Evolutionary conservation across 805 yeast species (phyloP), one percentile per base, ranked within the genome.

Genomic region (Pichia nakasei): DNA sequence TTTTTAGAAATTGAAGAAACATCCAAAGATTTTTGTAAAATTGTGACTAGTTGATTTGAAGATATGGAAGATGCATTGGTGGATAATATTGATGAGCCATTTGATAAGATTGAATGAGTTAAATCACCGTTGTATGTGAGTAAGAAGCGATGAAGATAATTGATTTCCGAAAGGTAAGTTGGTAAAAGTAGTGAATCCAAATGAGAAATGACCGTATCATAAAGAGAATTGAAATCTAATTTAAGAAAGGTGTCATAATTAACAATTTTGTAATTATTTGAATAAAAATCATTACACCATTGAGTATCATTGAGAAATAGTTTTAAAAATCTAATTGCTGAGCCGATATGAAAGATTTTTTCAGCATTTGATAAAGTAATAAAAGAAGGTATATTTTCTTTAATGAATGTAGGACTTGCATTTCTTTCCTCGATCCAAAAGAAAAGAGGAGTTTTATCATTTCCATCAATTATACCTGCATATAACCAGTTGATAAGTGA

Each of bases 121-220:
- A 91, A 83, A 58, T 91, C 96, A n/a, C 91, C 86, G 44, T 75
- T 77, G 6, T 80, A 76, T 69, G 85, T 78, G 35, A 93, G 60
- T 52, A 88, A 65, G 46, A 82, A 76, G 47, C 75, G 75, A 48
- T 82, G 82, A 44, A 85, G 65, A 37, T 79, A 80, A 5, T 59
- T 56, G n/a, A 91, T 57, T 50, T 84, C 86, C 11, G 66, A 61
- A 34, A 66, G 61, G 32, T 82, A 59, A 34, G 70, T 62, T 51
- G 69, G 73, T 47, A 73, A 67, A 2, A 88, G 53, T 3, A 76
- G 58, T 11, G 60, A 48, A 20, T 78, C 73, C 39, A 84, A 68
- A 31, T 38, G 38, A 47, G 68, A 75, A 29, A 70, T 65, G 1
- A 78, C 60, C 2, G 80, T 70, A 48, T 80, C 82, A 22, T 40